phyloP scores from a whole-genome alignment of 768 basidiomycete species.

The Cystobasidiopsis lactophilus region DNA sequence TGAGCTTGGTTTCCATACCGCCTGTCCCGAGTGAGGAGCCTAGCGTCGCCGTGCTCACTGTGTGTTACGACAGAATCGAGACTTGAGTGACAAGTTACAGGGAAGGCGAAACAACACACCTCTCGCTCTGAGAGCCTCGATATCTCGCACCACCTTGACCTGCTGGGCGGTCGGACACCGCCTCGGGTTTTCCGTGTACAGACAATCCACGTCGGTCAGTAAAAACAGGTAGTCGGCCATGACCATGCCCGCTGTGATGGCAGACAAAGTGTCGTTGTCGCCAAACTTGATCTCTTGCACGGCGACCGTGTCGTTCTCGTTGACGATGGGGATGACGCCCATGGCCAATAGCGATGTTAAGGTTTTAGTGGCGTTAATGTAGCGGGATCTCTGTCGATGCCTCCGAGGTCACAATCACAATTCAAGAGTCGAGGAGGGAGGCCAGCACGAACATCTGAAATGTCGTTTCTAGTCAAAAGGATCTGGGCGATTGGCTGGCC shows the following conservation, averaged over 20 bases:
- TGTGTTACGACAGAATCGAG: neutral
- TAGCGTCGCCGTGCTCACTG: slow-evolving; percentile 78
- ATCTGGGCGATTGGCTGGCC: slow-evolving; percentile 93
- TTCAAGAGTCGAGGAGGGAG: neutral
- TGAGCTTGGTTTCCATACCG: slow-evolving; percentile 97
- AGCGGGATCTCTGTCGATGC: slow-evolving; percentile 54
- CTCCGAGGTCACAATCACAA: neutral
- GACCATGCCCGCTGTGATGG: slow-evolving; percentile 91
- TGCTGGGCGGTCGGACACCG: slow-evolving; percentile 31
- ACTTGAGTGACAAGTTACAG: neutral
- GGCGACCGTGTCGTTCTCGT: slow-evolving; percentile 96
- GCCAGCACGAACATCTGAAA: slow-evolving; percentile 53
- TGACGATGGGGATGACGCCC: slow-evolving; percentile 94
- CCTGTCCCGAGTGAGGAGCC: slow-evolving; percentile 89
- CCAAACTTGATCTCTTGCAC: slow-evolving; percentile 99
- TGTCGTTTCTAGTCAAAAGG: slow-evolving; percentile 79
- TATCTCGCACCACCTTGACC: slow-evolving; percentile 62
- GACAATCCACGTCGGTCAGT: slow-evolving; percentile 82
- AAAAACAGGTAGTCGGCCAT: slow-evolving; percentile 95
- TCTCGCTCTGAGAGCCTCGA: slow-evolving; percentile 54
- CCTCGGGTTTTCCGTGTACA: slow-evolving; percentile 87
- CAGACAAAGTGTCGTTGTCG: slow-evolving; percentile 93
- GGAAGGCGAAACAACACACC: slow-evolving; percentile 30
- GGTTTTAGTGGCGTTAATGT: slow-evolving; percentile 89
- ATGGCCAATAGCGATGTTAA: slow-evolving; percentile 72